Conservation (phyloP, 768 basidiomycete species). For the Pleurotus cornucopiae region DNA sequence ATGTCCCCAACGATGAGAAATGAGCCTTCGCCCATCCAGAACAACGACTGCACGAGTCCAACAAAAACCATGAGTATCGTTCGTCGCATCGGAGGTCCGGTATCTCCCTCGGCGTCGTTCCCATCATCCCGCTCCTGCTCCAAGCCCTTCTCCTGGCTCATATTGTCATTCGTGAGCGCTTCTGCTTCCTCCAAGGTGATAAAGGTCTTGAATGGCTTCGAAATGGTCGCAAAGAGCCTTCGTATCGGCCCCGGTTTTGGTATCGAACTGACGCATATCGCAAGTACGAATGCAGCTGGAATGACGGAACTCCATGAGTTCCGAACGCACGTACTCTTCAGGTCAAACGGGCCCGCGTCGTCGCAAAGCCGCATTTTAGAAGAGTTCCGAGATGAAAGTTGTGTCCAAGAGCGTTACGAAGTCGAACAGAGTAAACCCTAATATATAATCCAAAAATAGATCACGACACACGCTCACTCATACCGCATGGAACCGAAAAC, state of each 20-base stretch:
- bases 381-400: too few species aligned
- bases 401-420: too few species aligned
- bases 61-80: slow-evolving; percentile 52
- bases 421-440: background rate
- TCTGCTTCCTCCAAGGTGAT: slow-evolving; percentile 56
- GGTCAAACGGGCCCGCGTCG: slow-evolving; percentile 33
- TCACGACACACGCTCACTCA: too few species aligned
- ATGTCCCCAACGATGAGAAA: slow-evolving; percentile 42
- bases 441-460: background rate
- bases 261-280: slow-evolving; percentile 32
- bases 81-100: slow-evolving; percentile 51
- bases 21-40: slow-evolving; percentile 58
- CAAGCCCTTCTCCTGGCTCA: slow-evolving; percentile 14
- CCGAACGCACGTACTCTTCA: slow-evolving; percentile 43
- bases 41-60: slow-evolving; percentile 51
- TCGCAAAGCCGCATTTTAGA: slow-evolving; percentile 28
- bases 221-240: slow-evolving; percentile 20
- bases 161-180: slow-evolving; percentile 29
- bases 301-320: slow-evolving; percentile 46
- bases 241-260: slow-evolving; percentile 24
- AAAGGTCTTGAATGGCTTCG: slow-evolving; percentile 34
- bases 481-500: too few species aligned
- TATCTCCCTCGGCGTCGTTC: slow-evolving; percentile 15
- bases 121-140: slow-evolving; percentile 18
- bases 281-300: slow-evolving; percentile 43